Base-by-base conservation (phyloP, 352 stramenopile species). In the Globisporangium echinulatum region DNA sequence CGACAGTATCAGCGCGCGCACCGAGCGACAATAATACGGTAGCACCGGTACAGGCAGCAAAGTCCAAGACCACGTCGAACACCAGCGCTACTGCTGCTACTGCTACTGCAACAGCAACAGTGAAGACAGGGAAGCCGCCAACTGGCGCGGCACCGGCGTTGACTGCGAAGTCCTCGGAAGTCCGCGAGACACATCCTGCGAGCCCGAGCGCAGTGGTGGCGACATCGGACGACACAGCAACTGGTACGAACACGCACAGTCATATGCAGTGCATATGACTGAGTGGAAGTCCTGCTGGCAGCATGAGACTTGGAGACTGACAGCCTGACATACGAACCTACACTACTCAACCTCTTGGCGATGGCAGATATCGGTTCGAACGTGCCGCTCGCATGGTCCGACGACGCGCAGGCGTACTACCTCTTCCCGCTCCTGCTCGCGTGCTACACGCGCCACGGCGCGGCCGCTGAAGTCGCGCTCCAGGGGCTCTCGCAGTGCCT, bases 391-490 rank as follows among this genome's bases (percentile, higher is more conserved):
- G 38, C n/a, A 36, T n/a, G 11, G 6, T 54, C 56, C 19, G 51
- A 61, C 44, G 58, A 66, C 38, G 42, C 67, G 9, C 56, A 80
- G 2, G 82, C 88, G 39, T 88, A 89, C 39, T 92, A 90, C 61
- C 68, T 93, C 53, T 95, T 82, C 53, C 82, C 82, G 42, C 54
- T 93, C n/a, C 58, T 94, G 11, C 40, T 92, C 10, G 79, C 82
- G 4, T 93, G 84, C 60, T 90, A 90, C 62, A 91, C 73, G 50
- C 73, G 84, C 7, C 84, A 94, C 42, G 82, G 82, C 50, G 73
- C 63, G 46, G 71, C 76, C 0, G 82, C 85, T 10, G 68, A 81
- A 37, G 64, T 63, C 4, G 77, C 85, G 5, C 59, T 93, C 17
- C 58, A 67, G 36, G 69, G 64, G 7, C 56, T 95, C 0, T 69